Base-by-base conservation (phyloP, 2,329 filamentous ascomycete species). In the Microcyclospora tardicrescens region DNA sequence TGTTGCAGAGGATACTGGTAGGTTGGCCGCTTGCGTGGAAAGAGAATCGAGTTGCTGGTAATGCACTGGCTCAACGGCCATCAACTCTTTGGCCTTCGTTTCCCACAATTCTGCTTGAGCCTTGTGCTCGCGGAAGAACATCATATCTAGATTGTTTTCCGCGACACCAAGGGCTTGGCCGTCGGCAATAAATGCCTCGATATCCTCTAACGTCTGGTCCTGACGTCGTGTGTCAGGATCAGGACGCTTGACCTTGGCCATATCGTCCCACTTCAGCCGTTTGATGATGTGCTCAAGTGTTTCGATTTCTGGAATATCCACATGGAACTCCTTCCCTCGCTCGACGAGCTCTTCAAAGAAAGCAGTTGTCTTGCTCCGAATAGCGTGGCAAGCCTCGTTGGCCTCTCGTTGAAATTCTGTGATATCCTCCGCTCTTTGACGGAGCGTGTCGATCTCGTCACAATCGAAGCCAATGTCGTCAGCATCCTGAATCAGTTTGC, bases 11-110 rank as follows among this genome's bases (percentile, higher is more conserved):
- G 83, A 82, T 14, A 96, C 87, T 0, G 91, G 89, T 13, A 95
- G 69, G 5, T 72, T 72, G 28, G 77, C 68, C 1, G 87, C 87
- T 62, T 96, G 89, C 36, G 77, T 75, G 1, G 86, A 93, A 5
- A 98, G 68, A 0, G 89, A 85, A 59, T 96, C 91, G 1, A 98
- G 73, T 57, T 98, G 91, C 38, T 87, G 84, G 54, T 93, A 96
- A 61, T 96, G 86, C 10, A 96, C 81, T 32, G 81, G 72, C 54
- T 96, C 89, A 8, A 86, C 86, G n/a, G 78, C 74, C 63, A 96
- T 93, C 38, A 98, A 69, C 58, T 98, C 89, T 52, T 83, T 82
- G 2, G 86, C 89, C 61, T 95, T 96, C 35, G 76, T 71, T 64
- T 96, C 91, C 91, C 91, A 98, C 34, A 83, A 70, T 54, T 86